A percentile compares a stretch with the other conserved stretches of the same genome.
These are phyloP conservation scores for Abrus precatorius DNA, from an alignment of 306 rosid species.

Conservation along the genomic window DNA sequence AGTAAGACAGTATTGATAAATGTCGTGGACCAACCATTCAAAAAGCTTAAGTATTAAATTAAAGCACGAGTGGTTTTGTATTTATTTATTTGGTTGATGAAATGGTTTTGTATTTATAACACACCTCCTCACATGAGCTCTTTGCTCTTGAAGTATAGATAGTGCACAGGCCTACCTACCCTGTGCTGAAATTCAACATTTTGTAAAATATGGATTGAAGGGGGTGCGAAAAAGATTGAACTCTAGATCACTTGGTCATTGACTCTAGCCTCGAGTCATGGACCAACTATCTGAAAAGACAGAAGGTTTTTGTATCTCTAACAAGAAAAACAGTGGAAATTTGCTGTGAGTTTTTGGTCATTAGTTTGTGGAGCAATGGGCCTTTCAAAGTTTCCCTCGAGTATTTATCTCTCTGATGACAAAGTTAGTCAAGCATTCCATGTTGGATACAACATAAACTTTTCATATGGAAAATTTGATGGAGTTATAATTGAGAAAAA, in stretches of 20 bases:
- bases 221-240: neutral
- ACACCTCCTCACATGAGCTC: neutral
- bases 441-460: neutral
- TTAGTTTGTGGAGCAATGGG: neutral
- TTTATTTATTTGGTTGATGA: neutral
- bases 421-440: neutral
- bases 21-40: neutral
- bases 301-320: conserved; percentile 7
- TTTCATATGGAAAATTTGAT: neutral
- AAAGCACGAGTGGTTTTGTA: neutral
- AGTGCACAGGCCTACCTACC: neutral
- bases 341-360: neutral
- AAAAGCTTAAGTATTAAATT: neutral
- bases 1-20: conserved; percentile 3
- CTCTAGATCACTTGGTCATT: neutral
- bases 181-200: neutral
- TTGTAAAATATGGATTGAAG: neutral
- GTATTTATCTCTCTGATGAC: neutral
- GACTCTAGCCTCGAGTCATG: neutral
- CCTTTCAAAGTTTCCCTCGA: neutral
- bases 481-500: neutral
- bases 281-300: neutral
- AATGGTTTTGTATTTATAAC: neutral
- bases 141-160: neutral
- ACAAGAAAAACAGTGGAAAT: conserved; percentile 8